A percentile compares a stretch with the other conserved stretches of the same genome.
phyloP scores from a whole-genome alignment of 345 rosid species.

The Brassica napus region Da-Ae NC_063448.1:40160001-40160500 shows the following conservation, averaged over 20 bases:
- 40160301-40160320: conserved; percentile 90
- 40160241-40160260: conserved; percentile 79
- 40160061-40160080: conserved; percentile 78
- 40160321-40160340: conserved; percentile 77
- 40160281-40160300: conserved; percentile 85
- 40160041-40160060: conserved; percentile 81
- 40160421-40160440: conserved; percentile 83
- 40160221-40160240: conserved; percentile 83
- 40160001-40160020: conserved; percentile 77
- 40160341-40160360: conserved; percentile 87
- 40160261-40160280: conserved; percentile 88
- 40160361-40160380: conserved; percentile 73
- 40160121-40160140: conserved; percentile 78
- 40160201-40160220: conserved; percentile 74
- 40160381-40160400: conserved; percentile 79
- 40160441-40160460: conserved; percentile 71
- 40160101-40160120: conserved; percentile 82
- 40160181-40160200: conserved; percentile 82
- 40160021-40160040: conserved; percentile 78
- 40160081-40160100: conserved; percentile 76
- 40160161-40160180: conserved; percentile 91
- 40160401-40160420: conserved; percentile 88
- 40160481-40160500: conserved; percentile 89
- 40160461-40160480: conserved; percentile 89
- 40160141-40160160: conserved; percentile 78